These are phyloP conservation scores for Verbena officinalis DNA, from an alignment of 257 asterid species.

Conservation along the genomic window DNA sequence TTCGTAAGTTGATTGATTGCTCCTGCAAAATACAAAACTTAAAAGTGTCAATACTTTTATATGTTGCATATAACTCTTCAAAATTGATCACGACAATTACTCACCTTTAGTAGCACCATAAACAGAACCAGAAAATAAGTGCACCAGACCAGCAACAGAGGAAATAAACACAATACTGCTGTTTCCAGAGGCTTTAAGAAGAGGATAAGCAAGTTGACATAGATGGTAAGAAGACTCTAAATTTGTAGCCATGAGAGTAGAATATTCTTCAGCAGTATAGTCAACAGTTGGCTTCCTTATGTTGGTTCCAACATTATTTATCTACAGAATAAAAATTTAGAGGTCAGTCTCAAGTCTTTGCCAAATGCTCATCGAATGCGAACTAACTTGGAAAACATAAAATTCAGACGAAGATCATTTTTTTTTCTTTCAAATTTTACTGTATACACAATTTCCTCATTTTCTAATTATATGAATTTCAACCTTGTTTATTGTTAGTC, in stretches of 20 bases:
- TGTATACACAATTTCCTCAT: too few relatives aligned
- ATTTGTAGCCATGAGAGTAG: conserved; percentile 74
- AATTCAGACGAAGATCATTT: too few relatives aligned
- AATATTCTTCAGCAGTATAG: conserved; percentile 78
- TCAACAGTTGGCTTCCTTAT: conserved; percentile 82
- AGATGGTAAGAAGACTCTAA: conserved; percentile 85
- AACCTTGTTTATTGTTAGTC: too few relatives aligned
- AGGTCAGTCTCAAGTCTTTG: conserved; percentile 20
- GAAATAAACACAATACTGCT: conserved; percentile 83
- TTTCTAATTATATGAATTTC: too few relatives aligned
- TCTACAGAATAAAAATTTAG: conserved; percentile 37
- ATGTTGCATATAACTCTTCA: conserved; percentile 15
- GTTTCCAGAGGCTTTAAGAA: conserved; percentile 79
- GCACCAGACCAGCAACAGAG: conserved; percentile 81
- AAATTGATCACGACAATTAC: conserved; percentile 4
- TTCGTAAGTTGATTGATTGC: conserved; percentile 91
- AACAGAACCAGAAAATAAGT: conserved; percentile 69
- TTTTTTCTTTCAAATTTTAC: too few relatives aligned
- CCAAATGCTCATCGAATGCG: background rate
- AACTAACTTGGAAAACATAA: too few relatives aligned
- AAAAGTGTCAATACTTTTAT: conserved; percentile 3
- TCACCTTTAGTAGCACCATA: conserved; percentile 94
- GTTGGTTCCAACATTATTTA: conserved; percentile 94
- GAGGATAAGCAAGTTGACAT: conserved; percentile 83
- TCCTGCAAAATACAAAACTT: conserved; percentile 47